A percentile compares a stretch with the other conserved stretches of the same genome.
phyloP scores from a whole-genome alignment of 192 early-diverging fungal genomes.

The Coemansia sp. region DNA sequence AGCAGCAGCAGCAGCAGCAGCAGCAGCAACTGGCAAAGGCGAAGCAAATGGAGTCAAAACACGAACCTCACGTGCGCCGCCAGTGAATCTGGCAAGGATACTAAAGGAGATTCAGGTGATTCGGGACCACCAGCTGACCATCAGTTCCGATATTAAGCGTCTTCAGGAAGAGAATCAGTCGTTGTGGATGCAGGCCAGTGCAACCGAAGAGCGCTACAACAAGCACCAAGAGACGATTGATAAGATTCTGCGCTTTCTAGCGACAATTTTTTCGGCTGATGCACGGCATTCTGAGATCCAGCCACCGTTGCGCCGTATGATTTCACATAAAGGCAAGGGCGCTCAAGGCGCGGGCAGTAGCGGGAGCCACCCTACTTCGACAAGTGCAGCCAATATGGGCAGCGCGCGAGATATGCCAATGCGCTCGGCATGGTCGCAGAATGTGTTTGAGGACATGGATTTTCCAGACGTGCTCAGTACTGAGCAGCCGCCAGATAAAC shows the following conservation, averaged over 20 bases:
- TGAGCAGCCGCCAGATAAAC: constrained; percentile 28
- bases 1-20: background rate
- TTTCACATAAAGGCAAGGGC: constrained; percentile 22
- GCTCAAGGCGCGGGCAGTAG: background rate
- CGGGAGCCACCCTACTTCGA: background rate
- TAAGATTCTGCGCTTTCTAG: constrained; percentile 90
- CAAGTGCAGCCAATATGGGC: background rate
- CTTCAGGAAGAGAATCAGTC: constrained; percentile 86
- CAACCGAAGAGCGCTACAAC: constrained; percentile 73
- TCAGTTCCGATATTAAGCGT: constrained; percentile 79
- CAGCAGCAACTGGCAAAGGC: background rate
- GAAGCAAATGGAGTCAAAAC: background rate
- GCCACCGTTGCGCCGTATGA: constrained; percentile 41
- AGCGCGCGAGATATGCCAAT: background rate
- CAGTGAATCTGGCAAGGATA: constrained; percentile 28
- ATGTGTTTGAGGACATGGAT: constrained; percentile 37
- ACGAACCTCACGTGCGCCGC: constrained; percentile 23
- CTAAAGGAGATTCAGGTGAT: constrained; percentile 81
- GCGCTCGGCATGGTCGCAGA: constrained; percentile 14
- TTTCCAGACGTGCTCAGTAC: constrained; percentile 20
- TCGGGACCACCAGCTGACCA: constrained; percentile 86
- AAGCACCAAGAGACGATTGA: constrained; percentile 90
- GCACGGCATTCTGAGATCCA: constrained; percentile 28
- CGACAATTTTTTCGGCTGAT: constrained; percentile 73
- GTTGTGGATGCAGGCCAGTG: constrained; percentile 81